Percentiles rank a stretch among this genome's conserved stretches.
Conservation (phyloP, 1,284 basidiomycete species). For the Caloboletus firmus region DNA sequence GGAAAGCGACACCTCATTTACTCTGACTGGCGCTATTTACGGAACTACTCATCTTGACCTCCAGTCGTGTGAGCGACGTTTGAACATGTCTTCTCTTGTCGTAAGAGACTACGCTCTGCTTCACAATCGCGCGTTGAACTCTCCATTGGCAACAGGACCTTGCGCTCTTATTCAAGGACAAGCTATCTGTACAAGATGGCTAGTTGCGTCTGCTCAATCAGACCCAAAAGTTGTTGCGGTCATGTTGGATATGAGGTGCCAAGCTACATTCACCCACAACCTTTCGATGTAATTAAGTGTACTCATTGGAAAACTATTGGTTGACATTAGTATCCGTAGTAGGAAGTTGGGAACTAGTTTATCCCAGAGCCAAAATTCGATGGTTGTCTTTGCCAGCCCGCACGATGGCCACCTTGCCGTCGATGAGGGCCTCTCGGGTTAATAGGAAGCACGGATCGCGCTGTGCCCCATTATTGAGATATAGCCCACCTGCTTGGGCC, state of each 20-base stretch:
- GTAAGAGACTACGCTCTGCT: slow-evolving; percentile 17
- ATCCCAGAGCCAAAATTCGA: slow-evolving; percentile 52
- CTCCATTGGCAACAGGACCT: slow-evolving; percentile 25
- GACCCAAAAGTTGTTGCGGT: neutral
- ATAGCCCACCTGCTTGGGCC: slow-evolving; percentile 43
- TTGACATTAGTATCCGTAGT: neutral
- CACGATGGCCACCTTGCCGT: slow-evolving; percentile 63
- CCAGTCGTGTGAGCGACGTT: slow-evolving; percentile 11
- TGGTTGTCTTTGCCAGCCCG: slow-evolving; percentile 77
- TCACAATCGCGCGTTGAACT: slow-evolving; percentile 1
- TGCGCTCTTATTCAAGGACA: slow-evolving; percentile 17
- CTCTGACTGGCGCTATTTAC: slow-evolving; percentile 13
- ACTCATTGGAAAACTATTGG: neutral
- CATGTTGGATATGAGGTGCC: neutral
- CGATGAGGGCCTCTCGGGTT: slow-evolving; percentile 54
- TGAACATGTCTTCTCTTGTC: slow-evolving; percentile 26
- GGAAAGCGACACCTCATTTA: slow-evolving; percentile 6
- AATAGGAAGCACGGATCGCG: slow-evolving; percentile 47
- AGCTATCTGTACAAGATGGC: neutral
- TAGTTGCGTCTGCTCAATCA: neutral
- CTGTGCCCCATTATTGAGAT: slow-evolving; percentile 50
- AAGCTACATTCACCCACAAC: neutral
- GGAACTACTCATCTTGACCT: neutral
- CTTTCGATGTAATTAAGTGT: slow-evolving; percentile 9
- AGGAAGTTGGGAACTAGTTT: neutral